Evolutionary conservation across 2,329 filamentous ascomycete species (phyloP).

Genomic region (Cladophialophora immunda): DNA sequence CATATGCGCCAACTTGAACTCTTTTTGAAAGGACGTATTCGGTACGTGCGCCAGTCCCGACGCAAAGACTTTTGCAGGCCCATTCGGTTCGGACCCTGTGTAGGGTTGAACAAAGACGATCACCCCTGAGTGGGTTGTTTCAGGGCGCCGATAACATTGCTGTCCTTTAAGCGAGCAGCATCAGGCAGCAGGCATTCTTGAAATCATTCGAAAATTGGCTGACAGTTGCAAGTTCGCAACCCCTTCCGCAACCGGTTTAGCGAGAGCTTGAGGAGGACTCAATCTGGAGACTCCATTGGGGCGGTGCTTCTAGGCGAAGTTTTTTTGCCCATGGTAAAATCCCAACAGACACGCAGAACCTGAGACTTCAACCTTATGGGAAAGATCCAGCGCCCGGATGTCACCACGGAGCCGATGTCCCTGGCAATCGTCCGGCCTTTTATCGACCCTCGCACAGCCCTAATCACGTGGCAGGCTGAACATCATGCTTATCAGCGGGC

Average conservation of each 20-base stretch:
- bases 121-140: conserved; percentile 8
- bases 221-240: conserved; percentile 9
- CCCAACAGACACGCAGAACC: background rate
- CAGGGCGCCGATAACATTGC: conserved; percentile 3
- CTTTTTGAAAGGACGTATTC: background rate
- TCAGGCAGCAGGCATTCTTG: conserved; percentile 2
- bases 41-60: background rate
- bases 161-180: background rate
- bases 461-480: conserved; percentile 1
- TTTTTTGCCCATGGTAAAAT: background rate
- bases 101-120: background rate
- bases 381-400: background rate
- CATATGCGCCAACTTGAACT: background rate
- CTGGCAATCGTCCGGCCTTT: background rate
- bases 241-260: conserved; percentile 8
- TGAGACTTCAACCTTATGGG: background rate
- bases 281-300: background rate
- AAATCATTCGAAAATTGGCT: conserved; percentile 14
- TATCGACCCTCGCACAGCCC: background rate
- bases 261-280: background rate
- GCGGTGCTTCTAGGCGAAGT: background rate
- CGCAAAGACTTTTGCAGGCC: background rate
- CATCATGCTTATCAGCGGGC: background rate
- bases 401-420: background rate
- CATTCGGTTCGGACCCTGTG: background rate